Conservation (phyloP, 2,329 filamentous ascomycete species). For the Ceratocystis destructans region DNA sequence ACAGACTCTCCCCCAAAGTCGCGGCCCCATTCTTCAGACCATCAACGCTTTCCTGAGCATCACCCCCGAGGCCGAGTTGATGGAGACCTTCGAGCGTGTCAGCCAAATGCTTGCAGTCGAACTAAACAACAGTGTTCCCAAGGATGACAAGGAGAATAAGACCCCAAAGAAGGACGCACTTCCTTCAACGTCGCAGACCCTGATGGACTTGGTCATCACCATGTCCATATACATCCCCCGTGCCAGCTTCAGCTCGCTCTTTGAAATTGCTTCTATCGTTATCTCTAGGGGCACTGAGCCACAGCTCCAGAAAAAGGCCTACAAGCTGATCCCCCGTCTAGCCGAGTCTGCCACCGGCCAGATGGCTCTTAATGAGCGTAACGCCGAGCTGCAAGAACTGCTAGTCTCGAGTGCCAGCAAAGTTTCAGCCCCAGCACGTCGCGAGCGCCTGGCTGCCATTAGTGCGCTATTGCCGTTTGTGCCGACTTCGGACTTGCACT, state of each 20-base stretch:
- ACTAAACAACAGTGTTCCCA: constrained; percentile 41
- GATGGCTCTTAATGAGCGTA: constrained; percentile 62
- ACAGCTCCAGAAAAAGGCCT: constrained; percentile 96
- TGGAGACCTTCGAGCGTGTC: constrained; percentile 78
- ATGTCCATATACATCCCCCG: constrained; percentile 87
- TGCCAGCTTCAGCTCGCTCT: constrained; percentile 70
- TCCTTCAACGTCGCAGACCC: constrained; percentile 83
- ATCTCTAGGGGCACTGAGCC: constrained; percentile 72
- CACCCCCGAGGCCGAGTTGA: constrained; percentile 61
- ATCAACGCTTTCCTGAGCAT: constrained; percentile 93
- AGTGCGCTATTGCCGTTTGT: constrained; percentile 66
- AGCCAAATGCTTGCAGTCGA: constrained; percentile 68
- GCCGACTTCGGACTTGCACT: constrained; percentile 67
- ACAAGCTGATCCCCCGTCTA: constrained; percentile 89
- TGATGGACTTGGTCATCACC: constrained; percentile 94
- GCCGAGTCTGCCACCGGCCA: constrained; percentile 66
- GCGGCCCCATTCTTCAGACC: constrained; percentile 80
- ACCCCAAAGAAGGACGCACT: constrained; percentile 49
- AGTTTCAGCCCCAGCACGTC: constrained; percentile 69
- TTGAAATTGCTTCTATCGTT: constrained; percentile 72
- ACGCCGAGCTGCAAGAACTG: constrained; percentile 65
- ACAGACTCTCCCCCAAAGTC: constrained; percentile 82
- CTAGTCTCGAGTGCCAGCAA: constrained; percentile 69
- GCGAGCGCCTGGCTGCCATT: constrained; percentile 75
- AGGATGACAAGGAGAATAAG: constrained; percentile 51